phyloP scores from a whole-genome alignment of 441 rosid species.

The Bruguiera hainesii region DNA sequence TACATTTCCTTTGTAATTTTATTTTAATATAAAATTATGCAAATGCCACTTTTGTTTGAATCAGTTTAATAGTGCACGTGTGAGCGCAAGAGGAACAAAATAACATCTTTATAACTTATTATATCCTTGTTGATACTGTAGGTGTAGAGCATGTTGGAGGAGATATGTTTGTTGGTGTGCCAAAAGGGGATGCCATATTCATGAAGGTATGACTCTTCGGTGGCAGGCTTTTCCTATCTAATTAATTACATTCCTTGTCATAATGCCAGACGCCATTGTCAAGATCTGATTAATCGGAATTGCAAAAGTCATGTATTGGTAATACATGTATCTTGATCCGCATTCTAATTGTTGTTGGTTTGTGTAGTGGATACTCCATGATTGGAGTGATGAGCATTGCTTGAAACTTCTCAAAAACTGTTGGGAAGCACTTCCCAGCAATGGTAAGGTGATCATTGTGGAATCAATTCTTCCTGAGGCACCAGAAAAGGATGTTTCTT shows the following conservation, averaged over 20 bases:
- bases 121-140: conserved; percentile 5
- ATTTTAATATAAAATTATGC: too few relatives aligned
- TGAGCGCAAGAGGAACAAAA: too few relatives aligned
- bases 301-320: too few relatives aligned
- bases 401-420: conserved; percentile 61
- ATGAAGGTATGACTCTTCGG: conserved; percentile 45
- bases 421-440: conserved; percentile 49
- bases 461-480: conserved; percentile 54
- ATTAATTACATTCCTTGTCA: too few relatives aligned
- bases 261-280: too few relatives aligned
- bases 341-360: not conserved
- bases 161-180: conserved; percentile 72
- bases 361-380: conserved; percentile 67
- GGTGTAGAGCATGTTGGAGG: conserved; percentile 67
- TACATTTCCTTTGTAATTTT: too few relatives aligned
- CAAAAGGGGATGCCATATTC: conserved; percentile 70
- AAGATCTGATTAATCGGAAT: too few relatives aligned
- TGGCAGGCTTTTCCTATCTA: too few relatives aligned
- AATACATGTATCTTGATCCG: too few relatives aligned
- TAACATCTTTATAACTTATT: too few relatives aligned
- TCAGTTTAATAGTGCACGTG: too few relatives aligned
- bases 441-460: conserved; percentile 68
- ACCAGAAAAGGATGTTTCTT: conserved; percentile 43
- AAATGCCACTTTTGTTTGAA: too few relatives aligned
- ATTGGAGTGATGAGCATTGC: conserved; percentile 74